Evolutionary conservation across 495 filamentous ascomycete genomes (phyloP).

Genomic region (Podospora didyma): DNA sequence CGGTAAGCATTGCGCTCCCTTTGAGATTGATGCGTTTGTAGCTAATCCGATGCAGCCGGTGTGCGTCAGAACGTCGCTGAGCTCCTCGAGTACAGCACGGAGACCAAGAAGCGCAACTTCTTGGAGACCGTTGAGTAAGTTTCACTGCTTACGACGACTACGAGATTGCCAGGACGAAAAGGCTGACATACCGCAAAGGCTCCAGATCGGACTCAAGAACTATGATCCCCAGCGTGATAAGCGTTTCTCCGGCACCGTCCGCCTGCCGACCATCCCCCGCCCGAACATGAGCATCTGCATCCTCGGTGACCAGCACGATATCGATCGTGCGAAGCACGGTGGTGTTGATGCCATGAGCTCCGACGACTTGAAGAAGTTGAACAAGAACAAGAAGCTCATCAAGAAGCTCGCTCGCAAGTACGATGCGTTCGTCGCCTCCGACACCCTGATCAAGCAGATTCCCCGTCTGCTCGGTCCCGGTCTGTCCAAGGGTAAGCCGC

Average conservation of each 20-base stretch:
- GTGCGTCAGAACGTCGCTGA: constrained; percentile 90
- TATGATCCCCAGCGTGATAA: constrained; percentile 99
- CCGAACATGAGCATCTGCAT: constrained; percentile 95
- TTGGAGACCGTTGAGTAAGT: constrained; percentile 49
- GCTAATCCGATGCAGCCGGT: constrained; percentile 61
- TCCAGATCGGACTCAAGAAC: constrained; percentile 99
- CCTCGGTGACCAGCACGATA: constrained; percentile 99
- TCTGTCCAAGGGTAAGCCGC: constrained; percentile 84
- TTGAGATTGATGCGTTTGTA: background rate
- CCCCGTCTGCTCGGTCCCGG: constrained; percentile 97
- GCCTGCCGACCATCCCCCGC: constrained; percentile 75
- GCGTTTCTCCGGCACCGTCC: constrained; percentile 99
- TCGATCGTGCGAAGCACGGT: constrained; percentile 98
- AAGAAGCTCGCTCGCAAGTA: constrained; percentile 99
- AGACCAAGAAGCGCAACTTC: constrained; percentile 99
- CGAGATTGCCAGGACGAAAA: background rate
- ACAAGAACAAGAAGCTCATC: constrained; percentile 99
- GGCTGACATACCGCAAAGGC: constrained; percentile 25
- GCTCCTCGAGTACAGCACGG: constrained; percentile 87
- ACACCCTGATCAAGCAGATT: constrained; percentile 97
- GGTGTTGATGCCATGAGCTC: constrained; percentile 95
- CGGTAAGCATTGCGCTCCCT: constrained; percentile 35
- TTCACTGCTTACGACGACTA: background rate
- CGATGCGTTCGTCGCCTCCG: constrained; percentile 97
- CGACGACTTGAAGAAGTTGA: constrained; percentile 99